phyloP scores from a whole-genome alignment of 31 red algal species.

The Odonthalia washingtoniensis region DNA sequence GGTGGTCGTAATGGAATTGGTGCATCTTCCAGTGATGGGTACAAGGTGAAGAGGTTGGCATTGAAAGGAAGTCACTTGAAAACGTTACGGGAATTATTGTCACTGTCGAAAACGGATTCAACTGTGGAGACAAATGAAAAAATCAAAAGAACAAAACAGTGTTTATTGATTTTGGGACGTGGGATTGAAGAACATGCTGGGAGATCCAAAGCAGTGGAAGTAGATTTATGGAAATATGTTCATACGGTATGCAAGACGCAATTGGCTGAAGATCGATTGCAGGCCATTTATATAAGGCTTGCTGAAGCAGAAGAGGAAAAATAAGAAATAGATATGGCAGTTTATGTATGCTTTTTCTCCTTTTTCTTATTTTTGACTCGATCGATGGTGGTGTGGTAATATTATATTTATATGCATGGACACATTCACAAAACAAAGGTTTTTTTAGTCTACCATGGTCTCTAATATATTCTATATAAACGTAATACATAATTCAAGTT shows the following conservation, averaged over 20 bases:
- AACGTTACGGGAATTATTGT: constrained; percentile 65
- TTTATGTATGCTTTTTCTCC: no score
- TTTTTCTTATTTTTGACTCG: no score
- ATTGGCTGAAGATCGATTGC: constrained; percentile 65
- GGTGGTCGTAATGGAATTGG: no score
- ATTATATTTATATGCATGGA: no score
- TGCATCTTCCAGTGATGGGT: not conserved
- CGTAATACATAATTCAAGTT: no score
- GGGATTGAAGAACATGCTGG: constrained; percentile 55
- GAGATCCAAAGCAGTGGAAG: constrained; percentile 17
- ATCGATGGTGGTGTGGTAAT: no score
- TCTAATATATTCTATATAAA: no score
- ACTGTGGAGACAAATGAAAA: constrained; percentile 63
- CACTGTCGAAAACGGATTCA: constrained; percentile 60
- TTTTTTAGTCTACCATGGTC: no score
- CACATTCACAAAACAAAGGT: no score
- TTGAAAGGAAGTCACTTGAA: constrained; percentile 50
- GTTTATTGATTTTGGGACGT: constrained; percentile 65
- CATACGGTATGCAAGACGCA: constrained; percentile 69
- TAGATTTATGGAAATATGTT: constrained; percentile 71
- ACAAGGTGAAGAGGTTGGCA: constrained; percentile 26
- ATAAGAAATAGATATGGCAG: not conserved
- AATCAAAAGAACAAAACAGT: constrained; percentile 75
- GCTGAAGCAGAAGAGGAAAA: constrained; percentile 46
- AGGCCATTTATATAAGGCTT: constrained; percentile 67